phyloP scores from a whole-genome alignment of 2,329 filamentous ascomycete genomes.

The Colletotrichum navitas region DNA sequence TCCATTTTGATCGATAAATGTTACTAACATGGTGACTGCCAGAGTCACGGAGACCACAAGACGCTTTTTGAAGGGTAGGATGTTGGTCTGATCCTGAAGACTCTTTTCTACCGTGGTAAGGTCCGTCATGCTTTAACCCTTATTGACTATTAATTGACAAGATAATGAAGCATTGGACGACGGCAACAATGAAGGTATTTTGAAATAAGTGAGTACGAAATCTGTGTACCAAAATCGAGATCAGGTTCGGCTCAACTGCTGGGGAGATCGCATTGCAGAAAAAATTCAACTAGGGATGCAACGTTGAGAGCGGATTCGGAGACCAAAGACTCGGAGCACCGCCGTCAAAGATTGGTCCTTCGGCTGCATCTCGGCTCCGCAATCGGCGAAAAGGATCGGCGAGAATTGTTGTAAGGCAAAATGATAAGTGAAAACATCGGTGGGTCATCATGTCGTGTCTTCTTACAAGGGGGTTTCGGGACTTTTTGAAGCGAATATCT shows the following conservation, averaged over 20 bases:
- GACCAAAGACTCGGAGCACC: constrained; percentile 26
- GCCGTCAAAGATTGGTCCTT: constrained; percentile 31
- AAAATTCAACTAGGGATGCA: constrained; percentile 16
- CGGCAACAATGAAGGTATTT: background rate
- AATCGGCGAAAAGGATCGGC: constrained; percentile 14
- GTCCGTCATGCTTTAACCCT: constrained; percentile 29
- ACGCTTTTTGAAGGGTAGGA: constrained; percentile 64
- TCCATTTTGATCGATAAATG: constrained; percentile 69
- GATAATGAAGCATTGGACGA: background rate
- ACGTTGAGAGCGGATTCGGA: constrained; percentile 14
- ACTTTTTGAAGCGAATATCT: constrained; percentile 34
- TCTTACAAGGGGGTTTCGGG: constrained; percentile 19
- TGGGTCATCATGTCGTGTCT: constrained; percentile 13
- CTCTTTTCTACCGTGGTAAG: constrained; percentile 56
- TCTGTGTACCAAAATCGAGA: background rate
- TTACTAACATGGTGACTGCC: constrained; percentile 65
- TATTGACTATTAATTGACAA: background rate
- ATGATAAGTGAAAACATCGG: constrained; percentile 2
- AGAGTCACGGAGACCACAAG: constrained; percentile 65
- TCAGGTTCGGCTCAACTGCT: background rate
- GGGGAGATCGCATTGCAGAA: background rate
- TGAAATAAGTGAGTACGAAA: background rate
- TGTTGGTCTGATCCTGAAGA: constrained; percentile 68
- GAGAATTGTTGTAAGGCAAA: background rate
- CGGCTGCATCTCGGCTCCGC: constrained; percentile 28